Evolutionary conservation across 2,329 filamentous ascomycete genomes (phyloP).

Genomic region (Dryadomyces sulphureus): DNA sequence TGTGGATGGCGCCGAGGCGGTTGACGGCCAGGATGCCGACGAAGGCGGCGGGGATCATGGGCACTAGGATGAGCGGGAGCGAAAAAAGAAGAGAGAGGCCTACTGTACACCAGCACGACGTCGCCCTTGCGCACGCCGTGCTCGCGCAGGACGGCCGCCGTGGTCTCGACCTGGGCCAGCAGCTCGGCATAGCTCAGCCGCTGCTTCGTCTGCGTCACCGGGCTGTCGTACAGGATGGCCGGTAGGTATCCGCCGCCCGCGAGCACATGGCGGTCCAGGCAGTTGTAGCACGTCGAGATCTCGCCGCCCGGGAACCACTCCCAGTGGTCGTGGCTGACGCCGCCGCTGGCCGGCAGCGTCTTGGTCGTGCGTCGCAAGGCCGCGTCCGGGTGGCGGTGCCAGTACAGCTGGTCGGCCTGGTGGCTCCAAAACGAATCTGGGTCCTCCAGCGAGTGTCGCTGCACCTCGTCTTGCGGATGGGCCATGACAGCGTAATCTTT

Average conservation of each 20-base stretch:
- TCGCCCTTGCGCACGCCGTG: constrained; percentile 73
- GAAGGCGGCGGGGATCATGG: constrained; percentile 85
- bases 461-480: constrained; percentile 35
- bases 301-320: constrained; percentile 81
- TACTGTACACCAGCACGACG: constrained; percentile 81
- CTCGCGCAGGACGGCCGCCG: constrained; percentile 69
- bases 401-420: constrained; percentile 62
- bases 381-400: constrained; percentile 60
- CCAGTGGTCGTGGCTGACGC: constrained; percentile 57
- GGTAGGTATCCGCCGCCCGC: constrained; percentile 57
- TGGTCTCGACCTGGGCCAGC: constrained; percentile 62
- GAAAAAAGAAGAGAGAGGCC: constrained; percentile 16
- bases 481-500: constrained; percentile 11
- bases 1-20: constrained; percentile 74
- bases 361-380: constrained; percentile 48
- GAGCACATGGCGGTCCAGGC: constrained; percentile 75
- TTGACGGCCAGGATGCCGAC: constrained; percentile 72
- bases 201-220: constrained; percentile 60
- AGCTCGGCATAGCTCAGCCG: constrained; percentile 62
- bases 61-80: constrained; percentile 41
- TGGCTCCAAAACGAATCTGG: constrained; percentile 61
- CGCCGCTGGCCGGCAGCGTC: constrained; percentile 25
- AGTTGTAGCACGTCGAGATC: constrained; percentile 87
- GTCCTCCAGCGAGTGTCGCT: constrained; percentile 45
- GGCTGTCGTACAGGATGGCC: constrained; percentile 79